phyloP scores from a whole-genome alignment of 2,329 filamentous ascomycete species.

The Aphanocladium album region DNA sequence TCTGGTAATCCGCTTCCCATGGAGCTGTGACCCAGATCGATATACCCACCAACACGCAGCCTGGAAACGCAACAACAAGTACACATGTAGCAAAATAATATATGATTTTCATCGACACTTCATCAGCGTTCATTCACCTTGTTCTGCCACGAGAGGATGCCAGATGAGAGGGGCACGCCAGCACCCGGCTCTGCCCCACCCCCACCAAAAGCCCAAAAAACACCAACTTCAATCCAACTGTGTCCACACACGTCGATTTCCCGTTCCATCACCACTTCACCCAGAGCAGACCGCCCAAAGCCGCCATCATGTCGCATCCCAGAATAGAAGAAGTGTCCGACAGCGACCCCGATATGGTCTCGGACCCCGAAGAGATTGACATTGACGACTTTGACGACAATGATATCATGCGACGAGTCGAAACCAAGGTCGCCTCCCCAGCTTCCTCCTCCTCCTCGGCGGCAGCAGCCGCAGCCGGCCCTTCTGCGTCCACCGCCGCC shows the following conservation, averaged over 20 bases:
- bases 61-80: too few relatives aligned
- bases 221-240: conserved; percentile 8
- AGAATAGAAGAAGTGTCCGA: conserved; percentile 91
- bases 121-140: too few relatives aligned
- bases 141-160: background rate
- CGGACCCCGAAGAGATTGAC: conserved; percentile 84
- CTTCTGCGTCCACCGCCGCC: conserved; percentile 24
- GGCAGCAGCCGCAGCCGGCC: conserved; percentile 20
- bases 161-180: background rate
- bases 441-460: conserved; percentile 19
- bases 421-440: conserved; percentile 26
- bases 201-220: conserved; percentile 7
- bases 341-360: conserved; percentile 59
- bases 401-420: conserved; percentile 49
- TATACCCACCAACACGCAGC: too few relatives aligned
- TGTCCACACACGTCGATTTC: background rate
- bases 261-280: background rate
- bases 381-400: conserved; percentile 59
- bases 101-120: too few relatives aligned
- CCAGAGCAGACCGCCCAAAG: background rate
- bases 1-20: too few relatives aligned
- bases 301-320: conserved; percentile 67
- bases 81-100: too few relatives aligned
- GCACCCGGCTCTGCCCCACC: background rate
- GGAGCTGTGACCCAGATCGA: too few relatives aligned